Conservation (phyloP, 2,329 filamentous ascomycete genomes). For the Aspergillus pseudoterreus region DNA sequence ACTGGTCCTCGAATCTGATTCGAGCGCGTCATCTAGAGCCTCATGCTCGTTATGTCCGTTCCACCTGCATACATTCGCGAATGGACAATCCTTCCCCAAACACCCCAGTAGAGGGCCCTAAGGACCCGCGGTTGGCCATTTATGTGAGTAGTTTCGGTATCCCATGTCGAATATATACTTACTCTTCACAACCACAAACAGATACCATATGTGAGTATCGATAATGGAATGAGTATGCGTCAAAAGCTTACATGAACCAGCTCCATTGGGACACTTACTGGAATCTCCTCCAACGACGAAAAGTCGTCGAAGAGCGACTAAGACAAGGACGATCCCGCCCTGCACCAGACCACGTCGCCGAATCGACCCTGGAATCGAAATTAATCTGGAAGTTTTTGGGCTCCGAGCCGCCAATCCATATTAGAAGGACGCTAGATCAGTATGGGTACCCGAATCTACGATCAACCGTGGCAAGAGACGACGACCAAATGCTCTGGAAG, state of each 20-base stretch:
- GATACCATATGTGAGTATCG: conserved; percentile 26
- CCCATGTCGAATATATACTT: too few relatives aligned
- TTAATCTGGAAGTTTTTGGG: conserved; percentile 63
- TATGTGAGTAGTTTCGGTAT: conserved; percentile 21
- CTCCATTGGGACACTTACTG: conserved; percentile 64
- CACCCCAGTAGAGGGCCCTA: conserved; percentile 5
- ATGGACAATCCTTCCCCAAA: conserved; percentile 19
- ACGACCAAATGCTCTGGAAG: conserved; percentile 67
- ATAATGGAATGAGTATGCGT: neutral
- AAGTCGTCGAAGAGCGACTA: conserved; percentile 52
- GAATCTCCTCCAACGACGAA: conserved; percentile 54
- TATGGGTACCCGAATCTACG: conserved; percentile 60
- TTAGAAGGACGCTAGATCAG: conserved; percentile 60
- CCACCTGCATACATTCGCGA: conserved; percentile 32
- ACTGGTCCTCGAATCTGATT: conserved; percentile 36
- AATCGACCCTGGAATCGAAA: conserved; percentile 54
- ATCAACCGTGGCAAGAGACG: conserved; percentile 59
- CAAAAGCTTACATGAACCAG: conserved; percentile 23
- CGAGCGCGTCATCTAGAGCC: conserved; percentile 37
- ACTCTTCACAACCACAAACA: conserved; percentile 1
- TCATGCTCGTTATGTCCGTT: conserved; percentile 37
- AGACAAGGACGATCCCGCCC: conserved; percentile 55
- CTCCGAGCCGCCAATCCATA: conserved; percentile 59
- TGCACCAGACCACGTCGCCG: conserved; percentile 52
- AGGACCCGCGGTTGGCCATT: conserved; percentile 25